Evolutionary conservation across 1,139 yeast genomes (phyloP).

Genomic region (Magnusiomyces tetraspermus): DNA sequence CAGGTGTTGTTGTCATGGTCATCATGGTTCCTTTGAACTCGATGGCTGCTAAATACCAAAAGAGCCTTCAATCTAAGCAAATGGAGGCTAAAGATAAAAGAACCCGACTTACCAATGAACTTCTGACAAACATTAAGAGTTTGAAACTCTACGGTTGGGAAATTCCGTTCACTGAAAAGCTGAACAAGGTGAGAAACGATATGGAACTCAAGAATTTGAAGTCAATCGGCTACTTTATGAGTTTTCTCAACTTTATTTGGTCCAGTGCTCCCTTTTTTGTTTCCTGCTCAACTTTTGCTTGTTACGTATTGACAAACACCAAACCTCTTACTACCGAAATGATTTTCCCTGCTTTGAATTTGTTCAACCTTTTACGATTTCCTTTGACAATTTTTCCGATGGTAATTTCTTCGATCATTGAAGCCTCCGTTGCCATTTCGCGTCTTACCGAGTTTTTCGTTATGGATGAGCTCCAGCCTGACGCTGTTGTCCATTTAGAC

Average conservation of each 20-base stretch:
- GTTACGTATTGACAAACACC: conserved; percentile 57
- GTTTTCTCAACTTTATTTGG: conserved; percentile 70
- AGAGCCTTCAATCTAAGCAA: conserved; percentile 64
- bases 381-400: conserved; percentile 92
- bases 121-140: conserved; percentile 83
- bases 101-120: conserved; percentile 71
- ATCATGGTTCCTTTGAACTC: conserved; percentile 83
- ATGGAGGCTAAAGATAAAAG: conserved; percentile 62
- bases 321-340: conserved; percentile 77
- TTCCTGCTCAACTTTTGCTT: conserved; percentile 83
- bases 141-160: conserved; percentile 96
- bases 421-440: conserved; percentile 77
- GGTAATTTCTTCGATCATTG: conserved; percentile 77
- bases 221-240: conserved; percentile 67
- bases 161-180: conserved; percentile 62
- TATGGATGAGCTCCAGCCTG: conserved; percentile 71
- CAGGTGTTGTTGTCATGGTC: conserved; percentile 79
- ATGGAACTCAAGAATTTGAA: conserved; percentile 73
- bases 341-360: conserved; percentile 88
- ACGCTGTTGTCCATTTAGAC: conserved; percentile 58
- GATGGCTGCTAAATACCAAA: conserved; percentile 61
- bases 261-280: conserved; percentile 85
- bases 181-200: conserved; percentile 76
- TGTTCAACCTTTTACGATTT: conserved; percentile 58
- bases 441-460: conserved; percentile 68